Base-by-base conservation (phyloP, 345 rosid genomes). In the Eucalyptus lansdowneana region DNA sequence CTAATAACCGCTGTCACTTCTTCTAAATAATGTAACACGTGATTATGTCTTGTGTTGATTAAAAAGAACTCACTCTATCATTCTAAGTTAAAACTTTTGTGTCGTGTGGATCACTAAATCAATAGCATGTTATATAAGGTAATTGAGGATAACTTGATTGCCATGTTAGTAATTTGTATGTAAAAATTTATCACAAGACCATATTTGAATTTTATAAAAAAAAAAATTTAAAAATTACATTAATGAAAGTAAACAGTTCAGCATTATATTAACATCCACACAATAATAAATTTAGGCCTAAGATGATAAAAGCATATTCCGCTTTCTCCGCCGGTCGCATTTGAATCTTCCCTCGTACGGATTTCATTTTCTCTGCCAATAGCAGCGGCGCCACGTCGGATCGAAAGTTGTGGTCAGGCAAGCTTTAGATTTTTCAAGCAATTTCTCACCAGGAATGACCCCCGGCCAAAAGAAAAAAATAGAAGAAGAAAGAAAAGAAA, bases 121-220 rank as follows among this genome's bases (percentile, higher is more conserved):
- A 56, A 22, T 56, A 56, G 1, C 6, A 3, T 15, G 22, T 16
- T 0, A 31, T 9, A 4, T 31, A n/a, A 3, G 40, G 3, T 5
- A 5, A 1, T 10, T 1, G 11, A 25, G 3, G 6, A 42, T 42
- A 50, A 83, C 5, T 6, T 1, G 1, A 45, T 47, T 7, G 2
- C 6, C 3, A 25, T 13, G 27, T 24, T 13, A 45, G 4, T 11
- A 85, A 25, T 85, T 85, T 85, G 7, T 1, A 9, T 0, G 4
- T 3, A 3, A 13, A 25, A 44, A 85, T 6, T 44, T 3, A 44
- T 24, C 0, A 0, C 1, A 85, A 29, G 7, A 17, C 17, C 6
- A 42, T 2, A 42, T 5, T 25, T 3, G 8, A 53, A 53, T 16
- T 9, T 25, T 50, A 37, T 11, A 25, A 19, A 42, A 40, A 60